Conservation (phyloP, 2,329 filamentous ascomycete genomes). For the Diaporthe sp. region DNA sequence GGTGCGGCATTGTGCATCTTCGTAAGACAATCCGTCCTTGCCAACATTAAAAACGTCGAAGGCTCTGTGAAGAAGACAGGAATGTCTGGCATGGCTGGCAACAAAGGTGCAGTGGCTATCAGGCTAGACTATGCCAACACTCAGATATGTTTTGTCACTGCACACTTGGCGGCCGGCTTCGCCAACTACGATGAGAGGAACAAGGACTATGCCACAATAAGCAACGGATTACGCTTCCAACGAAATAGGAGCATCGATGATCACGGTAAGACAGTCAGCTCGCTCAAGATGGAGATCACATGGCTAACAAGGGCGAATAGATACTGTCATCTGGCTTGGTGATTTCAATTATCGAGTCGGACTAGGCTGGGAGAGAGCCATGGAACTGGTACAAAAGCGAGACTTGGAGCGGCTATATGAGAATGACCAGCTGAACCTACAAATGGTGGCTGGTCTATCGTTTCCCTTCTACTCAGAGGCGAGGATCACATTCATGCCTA, state of each 20-base stretch:
- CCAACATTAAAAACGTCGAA: constrained; percentile 95
- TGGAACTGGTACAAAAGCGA: constrained; percentile 77
- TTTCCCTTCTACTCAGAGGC: constrained; percentile 96
- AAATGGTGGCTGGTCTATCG: constrained; percentile 93
- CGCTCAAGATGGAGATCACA: not conserved
- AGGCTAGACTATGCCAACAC: constrained; percentile 95
- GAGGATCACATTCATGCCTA: constrained; percentile 88
- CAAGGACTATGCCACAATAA: constrained; percentile 91
- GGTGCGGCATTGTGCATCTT: constrained; percentile 94
- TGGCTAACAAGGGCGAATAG: constrained; percentile 52
- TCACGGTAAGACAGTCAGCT: constrained; percentile 70
- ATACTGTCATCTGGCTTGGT: constrained; percentile 91
- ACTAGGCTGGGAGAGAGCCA: constrained; percentile 82
- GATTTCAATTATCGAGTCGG: constrained; percentile 99
- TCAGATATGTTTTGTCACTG: constrained; percentile 94
- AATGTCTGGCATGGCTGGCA: constrained; percentile 96
- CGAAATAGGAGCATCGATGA: constrained; percentile 92
- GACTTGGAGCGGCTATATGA: constrained; percentile 87
- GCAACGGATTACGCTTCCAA: constrained; percentile 89
- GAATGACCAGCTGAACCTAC: constrained; percentile 95
- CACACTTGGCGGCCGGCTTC: constrained; percentile 95
- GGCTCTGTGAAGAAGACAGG: constrained; percentile 95
- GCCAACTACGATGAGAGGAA: constrained; percentile 97
- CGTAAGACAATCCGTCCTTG: constrained; percentile 82
- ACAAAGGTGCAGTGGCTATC: constrained; percentile 97